A percentile compares a stretch with the other conserved stretches of the same genome.
These are phyloP conservation scores for Xanthoceras sorbifolium DNA, from an alignment of 345 rosid species.

Conservation along the genomic window DNA sequence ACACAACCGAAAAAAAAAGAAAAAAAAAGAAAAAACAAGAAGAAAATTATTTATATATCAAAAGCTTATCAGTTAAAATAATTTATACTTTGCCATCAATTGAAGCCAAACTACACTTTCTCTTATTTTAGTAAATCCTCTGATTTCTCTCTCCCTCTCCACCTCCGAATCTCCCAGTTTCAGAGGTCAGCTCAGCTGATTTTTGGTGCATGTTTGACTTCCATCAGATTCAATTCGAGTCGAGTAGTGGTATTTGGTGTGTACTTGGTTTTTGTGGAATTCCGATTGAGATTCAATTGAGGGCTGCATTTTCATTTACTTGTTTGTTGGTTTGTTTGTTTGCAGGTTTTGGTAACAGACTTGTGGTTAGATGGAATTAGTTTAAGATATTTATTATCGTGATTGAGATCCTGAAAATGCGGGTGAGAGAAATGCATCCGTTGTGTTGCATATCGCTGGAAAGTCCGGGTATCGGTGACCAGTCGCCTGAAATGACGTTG, in stretches of 20 bases:
- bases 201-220: background rate
- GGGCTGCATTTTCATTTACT: background rate
- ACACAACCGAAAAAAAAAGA: too few species aligned
- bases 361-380: background rate
- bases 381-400: background rate
- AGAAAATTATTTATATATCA: background rate
- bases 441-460: constrained; percentile 87
- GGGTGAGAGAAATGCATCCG: constrained; percentile 94
- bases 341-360: background rate
- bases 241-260: background rate
- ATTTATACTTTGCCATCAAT: constrained; percentile 28
- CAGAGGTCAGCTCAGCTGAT: constrained; percentile 42
- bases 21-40: too few species aligned
- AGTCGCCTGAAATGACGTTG: constrained; percentile 58
- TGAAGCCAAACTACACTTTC: constrained; percentile 18
- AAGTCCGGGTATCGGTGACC: constrained; percentile 62
- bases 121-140: constrained; percentile 33
- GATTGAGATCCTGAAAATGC: constrained; percentile 55
- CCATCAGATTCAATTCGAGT: constrained; percentile 21
- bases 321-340: background rate
- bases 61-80: too few species aligned
- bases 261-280: background rate
- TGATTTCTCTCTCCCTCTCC: constrained; percentile 20
- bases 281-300: constrained; percentile 7
- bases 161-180: constrained; percentile 44